Conservation (phyloP, 2,329 filamentous ascomycete genomes). For the Paraphoma sp. region DNA sequence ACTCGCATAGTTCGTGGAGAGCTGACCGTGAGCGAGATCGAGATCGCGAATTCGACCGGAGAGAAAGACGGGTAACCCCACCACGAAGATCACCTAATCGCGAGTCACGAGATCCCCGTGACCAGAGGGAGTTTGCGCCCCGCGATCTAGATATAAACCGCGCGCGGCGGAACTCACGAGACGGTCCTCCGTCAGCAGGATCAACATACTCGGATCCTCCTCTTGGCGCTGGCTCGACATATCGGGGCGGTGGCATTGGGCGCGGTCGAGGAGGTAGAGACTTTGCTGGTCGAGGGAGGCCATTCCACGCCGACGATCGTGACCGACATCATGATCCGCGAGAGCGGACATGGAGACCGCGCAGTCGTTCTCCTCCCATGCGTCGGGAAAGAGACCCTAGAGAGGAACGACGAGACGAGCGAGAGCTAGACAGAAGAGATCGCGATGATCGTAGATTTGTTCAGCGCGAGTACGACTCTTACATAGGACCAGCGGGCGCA, state of each 20-base stretch:
- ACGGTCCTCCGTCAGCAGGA: conserved; percentile 74
- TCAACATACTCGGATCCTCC: conserved; percentile 72
- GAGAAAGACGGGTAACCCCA: conserved; percentile 67
- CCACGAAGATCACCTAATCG: conserved; percentile 69
- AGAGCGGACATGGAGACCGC: conserved; percentile 61
- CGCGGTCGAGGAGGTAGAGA: conserved; percentile 57
- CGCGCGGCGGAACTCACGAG: conserved; percentile 71
- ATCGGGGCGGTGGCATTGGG: conserved; percentile 61
- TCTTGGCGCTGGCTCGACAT: conserved; percentile 61
- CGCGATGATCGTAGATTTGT: conserved; percentile 53
- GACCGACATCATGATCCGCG: conserved; percentile 57
- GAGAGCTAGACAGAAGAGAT: conserved; percentile 48
- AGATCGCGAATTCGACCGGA: conserved; percentile 62
- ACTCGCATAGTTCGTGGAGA: conserved; percentile 60
- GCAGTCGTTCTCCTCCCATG: conserved; percentile 65
- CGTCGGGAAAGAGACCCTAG: conserved; percentile 57
- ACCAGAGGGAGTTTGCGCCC: conserved; percentile 67
- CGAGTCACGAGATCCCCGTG: conserved; percentile 62
- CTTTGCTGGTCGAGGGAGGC: conserved; percentile 51
- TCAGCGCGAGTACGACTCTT: conserved; percentile 54
- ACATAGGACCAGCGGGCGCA: conserved; percentile 43
- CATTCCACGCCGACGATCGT: conserved; percentile 55
- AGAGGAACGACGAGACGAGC: conserved; percentile 48
- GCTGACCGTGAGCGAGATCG: conserved; percentile 60
- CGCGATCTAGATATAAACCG: conserved; percentile 71